Conservation (phyloP, 768 basidiomycete genomes). For the Coprinellus micaceus region DNA sequence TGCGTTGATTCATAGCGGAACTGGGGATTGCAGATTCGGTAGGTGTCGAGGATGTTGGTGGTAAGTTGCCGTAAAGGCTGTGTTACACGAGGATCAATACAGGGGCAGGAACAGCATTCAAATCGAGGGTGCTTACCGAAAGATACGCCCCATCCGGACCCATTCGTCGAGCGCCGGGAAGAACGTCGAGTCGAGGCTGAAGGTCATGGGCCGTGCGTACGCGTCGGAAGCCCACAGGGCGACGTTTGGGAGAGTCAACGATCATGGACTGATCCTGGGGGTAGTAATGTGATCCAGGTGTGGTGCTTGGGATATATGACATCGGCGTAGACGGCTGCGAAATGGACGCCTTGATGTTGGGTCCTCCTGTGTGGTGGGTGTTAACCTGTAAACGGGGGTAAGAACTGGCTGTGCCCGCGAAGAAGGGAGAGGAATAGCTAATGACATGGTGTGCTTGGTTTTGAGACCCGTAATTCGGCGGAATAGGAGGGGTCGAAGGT, state of each 20-base stretch:
- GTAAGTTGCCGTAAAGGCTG: constrained; percentile 71
- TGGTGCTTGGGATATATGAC: constrained; percentile 55
- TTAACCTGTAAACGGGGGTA: constrained; percentile 50
- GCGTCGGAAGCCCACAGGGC: constrained; percentile 74
- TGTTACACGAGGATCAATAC: constrained; percentile 9
- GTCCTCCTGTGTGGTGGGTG: constrained; percentile 48
- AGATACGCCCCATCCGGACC: constrained; percentile 73
- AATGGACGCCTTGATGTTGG: constrained; percentile 48
- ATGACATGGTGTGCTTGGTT: constrained; percentile 20
- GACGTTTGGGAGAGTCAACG: constrained; percentile 66
- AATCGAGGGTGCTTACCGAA: constrained; percentile 55
- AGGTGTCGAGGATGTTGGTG: constrained; percentile 84
- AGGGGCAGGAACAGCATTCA: constrained; percentile 1
- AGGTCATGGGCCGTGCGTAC: constrained; percentile 76
- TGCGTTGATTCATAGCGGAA: constrained; percentile 94
- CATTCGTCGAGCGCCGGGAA: constrained; percentile 68
- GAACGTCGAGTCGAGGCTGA: constrained; percentile 64
- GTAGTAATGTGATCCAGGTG: constrained; percentile 52
- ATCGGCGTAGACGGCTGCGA: constrained; percentile 74
- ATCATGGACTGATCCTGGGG: constrained; percentile 67
- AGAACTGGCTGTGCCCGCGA: constrained; percentile 66
- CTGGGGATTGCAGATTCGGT: constrained; percentile 88
- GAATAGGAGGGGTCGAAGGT: constrained; percentile 42
- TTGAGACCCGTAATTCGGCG: constrained; percentile 58
- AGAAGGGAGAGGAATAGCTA: constrained; percentile 35